Percentiles rank a stretch among this genome's conserved stretches.
Conservation (phyloP, 495 filamentous ascomycete genomes). For the Penicillium soppii region DNA sequence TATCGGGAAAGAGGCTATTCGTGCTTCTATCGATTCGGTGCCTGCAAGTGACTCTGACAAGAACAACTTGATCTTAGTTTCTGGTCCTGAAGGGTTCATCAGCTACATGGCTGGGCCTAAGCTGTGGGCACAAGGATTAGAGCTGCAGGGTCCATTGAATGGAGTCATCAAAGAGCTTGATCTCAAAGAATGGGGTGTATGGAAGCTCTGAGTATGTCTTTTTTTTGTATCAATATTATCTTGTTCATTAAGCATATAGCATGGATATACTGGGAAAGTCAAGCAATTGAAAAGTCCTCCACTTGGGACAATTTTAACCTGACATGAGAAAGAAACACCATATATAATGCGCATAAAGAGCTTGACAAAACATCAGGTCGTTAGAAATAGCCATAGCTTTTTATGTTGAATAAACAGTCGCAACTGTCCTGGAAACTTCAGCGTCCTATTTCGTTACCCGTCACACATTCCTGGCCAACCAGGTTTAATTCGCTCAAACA, state of each 20-base stretch:
- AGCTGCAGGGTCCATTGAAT: constrained; percentile 66
- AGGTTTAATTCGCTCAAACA: constrained; percentile 16
- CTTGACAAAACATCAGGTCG: too few relatives aligned
- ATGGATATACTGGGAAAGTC: constrained; percentile 19
- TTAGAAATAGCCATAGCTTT: too few relatives aligned
- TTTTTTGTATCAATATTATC: constrained; percentile 6
- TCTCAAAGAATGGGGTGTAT: constrained; percentile 56
- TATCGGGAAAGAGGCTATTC: constrained; percentile 54
- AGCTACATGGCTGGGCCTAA: constrained; percentile 75
- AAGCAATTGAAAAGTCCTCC: too few relatives aligned
- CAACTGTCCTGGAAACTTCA: constrained; percentile 12
- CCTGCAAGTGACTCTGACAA: constrained; percentile 19
- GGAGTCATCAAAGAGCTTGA: constrained; percentile 56
- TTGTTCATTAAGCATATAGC: constrained; percentile 18
- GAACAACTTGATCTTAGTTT: constrained; percentile 70
- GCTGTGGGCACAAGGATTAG: constrained; percentile 64
- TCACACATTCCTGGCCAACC: constrained; percentile 8
- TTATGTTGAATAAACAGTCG: constrained; percentile 31
- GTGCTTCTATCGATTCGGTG: constrained; percentile 28
- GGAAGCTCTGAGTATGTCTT: constrained; percentile 52
- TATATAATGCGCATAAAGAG: too few relatives aligned
- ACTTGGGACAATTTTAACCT: too few relatives aligned
- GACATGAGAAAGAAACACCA: too few relatives aligned
- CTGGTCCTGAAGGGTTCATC: constrained; percentile 90
- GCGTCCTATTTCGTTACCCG: constrained; percentile 14